Base-by-base conservation (phyloP, 2,329 filamentous ascomycete species). In the Rutstroemia sp. region DNA sequence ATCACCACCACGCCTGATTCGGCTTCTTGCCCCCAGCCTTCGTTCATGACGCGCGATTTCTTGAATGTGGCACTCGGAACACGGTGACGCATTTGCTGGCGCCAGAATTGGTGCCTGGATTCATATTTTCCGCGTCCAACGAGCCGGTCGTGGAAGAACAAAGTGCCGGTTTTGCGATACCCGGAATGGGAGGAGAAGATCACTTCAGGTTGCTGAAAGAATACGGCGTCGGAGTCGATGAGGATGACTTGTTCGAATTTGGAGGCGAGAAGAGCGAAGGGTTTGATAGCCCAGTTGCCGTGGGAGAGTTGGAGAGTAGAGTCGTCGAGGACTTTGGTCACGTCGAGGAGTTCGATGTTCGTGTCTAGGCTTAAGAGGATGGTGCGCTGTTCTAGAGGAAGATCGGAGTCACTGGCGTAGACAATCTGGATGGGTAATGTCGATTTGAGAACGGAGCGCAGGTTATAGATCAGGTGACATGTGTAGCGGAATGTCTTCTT, bases 61-160 rank as follows among this genome's bases (percentile, higher is more conserved):
- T 19, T 46, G 17, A 54, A 53, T 8, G 46, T 57, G 8, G 16
- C 4, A 4, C 49, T 57, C 0, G 62, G 54, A n/a, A 66, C 69
- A 2, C 72, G 71, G 21, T 69, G 61, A 30, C 66, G 67, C 44
- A 76, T 67, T 58, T 73, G 68, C 19, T 67, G 63, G 36, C 68
- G 64, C 67, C 69, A 73, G 71, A 73, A 76, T 7, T 70, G 54
- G 25, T 72, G 70, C 5, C 73, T 66, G 7, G 69, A 65, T 9
- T 57, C 56, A 73, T 0, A 75, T 57, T 5, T 4, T 2, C 30
- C n/a, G 23, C 48, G 45, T 10, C 47, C 49, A 3, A 57, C 12
- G 2, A 74, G 63, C n/a, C 74, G 63, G 54, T 75, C 73, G 57
- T 75, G 74, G 56, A 75, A 75, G 3, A 76, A 65, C 0, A 72